These are phyloP conservation scores for Thinopyrum elongatum DNA, from an alignment of 176 grass and related monocot species.

Conservation along the genomic window DNA sequence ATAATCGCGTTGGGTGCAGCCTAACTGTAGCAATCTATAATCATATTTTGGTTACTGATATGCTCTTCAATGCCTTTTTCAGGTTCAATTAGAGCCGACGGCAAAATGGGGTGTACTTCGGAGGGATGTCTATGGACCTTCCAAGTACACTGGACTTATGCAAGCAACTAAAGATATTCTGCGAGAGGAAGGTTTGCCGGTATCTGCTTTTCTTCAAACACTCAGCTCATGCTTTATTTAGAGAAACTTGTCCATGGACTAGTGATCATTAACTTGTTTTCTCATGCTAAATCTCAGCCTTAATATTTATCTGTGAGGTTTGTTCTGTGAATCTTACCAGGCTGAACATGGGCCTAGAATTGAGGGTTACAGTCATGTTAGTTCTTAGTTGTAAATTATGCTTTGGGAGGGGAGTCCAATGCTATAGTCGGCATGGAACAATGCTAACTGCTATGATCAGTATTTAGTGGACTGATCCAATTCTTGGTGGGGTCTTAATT, in stretches of 20 bases:
- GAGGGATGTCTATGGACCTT: slow-evolving; percentile 58
- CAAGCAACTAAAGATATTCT: slow-evolving; percentile 94
- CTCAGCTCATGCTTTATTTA: neutral
- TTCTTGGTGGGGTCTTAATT: neutral
- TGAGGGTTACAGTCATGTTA: neutral
- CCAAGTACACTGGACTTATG: slow-evolving; percentile 87
- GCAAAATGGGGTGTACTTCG: slow-evolving; percentile 58
- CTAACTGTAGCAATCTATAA: neutral
- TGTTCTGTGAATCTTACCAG: neutral
- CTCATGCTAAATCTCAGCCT: neutral
- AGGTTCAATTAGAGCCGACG: slow-evolving; percentile 97
- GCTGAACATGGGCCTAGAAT: neutral
- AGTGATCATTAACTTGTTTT: slow-evolving; percentile 1
- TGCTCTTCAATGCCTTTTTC: slow-evolving; percentile 14
- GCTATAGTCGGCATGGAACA: neutral
- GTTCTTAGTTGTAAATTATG: neutral
- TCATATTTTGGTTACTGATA: slow-evolving; percentile 7
- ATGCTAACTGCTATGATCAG: neutral
- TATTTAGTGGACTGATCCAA: neutral
- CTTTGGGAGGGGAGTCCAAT: neutral
- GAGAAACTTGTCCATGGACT: neutral
- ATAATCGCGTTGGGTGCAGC: neutral
- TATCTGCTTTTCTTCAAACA: slow-evolving; percentile 44
- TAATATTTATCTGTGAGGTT: neutral
- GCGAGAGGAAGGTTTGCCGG: slow-evolving; percentile 96